A percentile compares a stretch with the other conserved stretches of the same genome.
Evolutionary conservation across 2,329 filamentous ascomycete species (phyloP).

Genomic region (Fusarium tjaetaba): DNA sequence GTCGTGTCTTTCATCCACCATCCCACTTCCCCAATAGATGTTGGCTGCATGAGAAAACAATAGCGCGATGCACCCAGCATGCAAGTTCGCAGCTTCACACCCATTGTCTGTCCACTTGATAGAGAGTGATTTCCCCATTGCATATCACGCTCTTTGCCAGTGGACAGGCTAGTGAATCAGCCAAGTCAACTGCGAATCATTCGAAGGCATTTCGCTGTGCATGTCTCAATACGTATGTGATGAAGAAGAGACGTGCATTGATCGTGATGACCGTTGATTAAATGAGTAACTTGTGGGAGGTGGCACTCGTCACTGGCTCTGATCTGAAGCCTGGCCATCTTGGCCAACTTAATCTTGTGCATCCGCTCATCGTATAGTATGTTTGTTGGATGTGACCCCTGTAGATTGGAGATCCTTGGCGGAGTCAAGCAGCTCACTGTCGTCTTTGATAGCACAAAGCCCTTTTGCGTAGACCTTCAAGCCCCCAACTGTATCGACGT

Average conservation of each 20-base stretch:
- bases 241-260: not conserved
- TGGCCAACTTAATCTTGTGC: not conserved
- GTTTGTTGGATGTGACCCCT: not conserved
- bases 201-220: not conserved
- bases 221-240: constrained; percentile 1
- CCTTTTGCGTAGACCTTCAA: not conserved
- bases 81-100: not conserved
- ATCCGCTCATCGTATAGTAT: not conserved
- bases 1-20: not conserved
- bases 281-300: not conserved
- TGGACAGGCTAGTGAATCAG: not conserved
- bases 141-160: not conserved
- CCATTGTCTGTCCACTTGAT: not conserved
- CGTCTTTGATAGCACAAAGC: not conserved
- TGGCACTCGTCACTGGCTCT: not conserved
- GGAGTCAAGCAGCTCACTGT: not conserved
- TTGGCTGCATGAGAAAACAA: constrained; percentile 18
- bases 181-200: not conserved
- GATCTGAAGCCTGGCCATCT: not conserved
- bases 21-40: not conserved
- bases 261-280: not conserved
- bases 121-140: not conserved
- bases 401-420: not conserved
- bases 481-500: not conserved
- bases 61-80: not conserved